Base-by-base conservation (phyloP, 345 rosid genomes). In the Eucalyptus cladocalyx region DNA sequence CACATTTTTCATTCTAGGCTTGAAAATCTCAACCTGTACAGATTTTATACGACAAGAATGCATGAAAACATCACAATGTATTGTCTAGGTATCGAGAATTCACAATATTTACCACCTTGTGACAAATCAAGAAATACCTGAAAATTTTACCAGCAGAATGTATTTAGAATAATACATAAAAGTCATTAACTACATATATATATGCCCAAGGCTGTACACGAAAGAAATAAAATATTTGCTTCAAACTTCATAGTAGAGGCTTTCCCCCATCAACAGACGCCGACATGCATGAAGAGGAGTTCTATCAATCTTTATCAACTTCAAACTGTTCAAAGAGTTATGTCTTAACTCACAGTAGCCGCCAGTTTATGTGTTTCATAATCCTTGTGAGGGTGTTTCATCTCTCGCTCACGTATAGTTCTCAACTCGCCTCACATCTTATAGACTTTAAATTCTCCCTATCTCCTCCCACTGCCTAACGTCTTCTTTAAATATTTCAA, bases 1-100 rank as follows among this genome's bases (percentile, higher is more conserved):
- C 56, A 92, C 65, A 53, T 81, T 86, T 90, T 90, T 92, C 34
- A 88, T 87, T 88, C 90, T 92, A 50, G 94, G 94, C 89, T 92
- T 91, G 43, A 90, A 92, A 90, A 96, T 95, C 90, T 92, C 95
- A 72, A 96, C 97, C 97, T 95, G 92, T 48, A 88, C 90, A 92
- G 86, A 32, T 85, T 54, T 87, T 37, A 80, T 67, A 37, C 69
- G 42, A 86, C 56, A 72, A 37, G 81, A 11, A 24, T 11, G 26
- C 81, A 19, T 72, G 21, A 72, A 58, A 49, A 47, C 42, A 88
- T 47, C 30, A 88, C 81, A 37, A 19, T 24, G 14, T 19, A 40
- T 37, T 34, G 28, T 18, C 45, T 72, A 72, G 40, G 45, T 19
- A 72, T 40, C 15, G 2, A 40, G 15, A 72, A 34, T 37, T 34